phyloP scores from a whole-genome alignment of 2,329 filamentous ascomycete genomes.

The Trichoderma semiorbis region DNA sequence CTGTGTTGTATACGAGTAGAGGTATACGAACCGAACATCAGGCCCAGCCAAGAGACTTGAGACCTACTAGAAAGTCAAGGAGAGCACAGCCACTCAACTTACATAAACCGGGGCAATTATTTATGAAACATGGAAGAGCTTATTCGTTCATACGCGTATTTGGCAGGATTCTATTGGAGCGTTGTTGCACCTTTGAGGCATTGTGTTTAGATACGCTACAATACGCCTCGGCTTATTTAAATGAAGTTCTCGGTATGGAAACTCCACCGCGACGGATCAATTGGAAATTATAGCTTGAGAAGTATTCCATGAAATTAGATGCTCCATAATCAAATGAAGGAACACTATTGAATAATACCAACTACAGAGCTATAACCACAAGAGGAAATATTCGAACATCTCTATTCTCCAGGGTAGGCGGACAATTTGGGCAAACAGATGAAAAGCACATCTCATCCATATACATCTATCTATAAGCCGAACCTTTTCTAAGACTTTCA shows the following conservation, averaged over 20 bases:
- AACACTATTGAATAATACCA: not conserved
- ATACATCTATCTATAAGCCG: not conserved
- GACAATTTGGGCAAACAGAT: not conserved
- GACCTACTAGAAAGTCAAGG: not conserved
- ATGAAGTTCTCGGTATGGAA: not conserved
- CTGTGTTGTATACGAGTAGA: not conserved
- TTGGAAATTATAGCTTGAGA: not conserved
- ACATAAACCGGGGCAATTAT: not conserved
- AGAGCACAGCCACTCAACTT: not conserved
- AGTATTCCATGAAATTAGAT: not conserved
- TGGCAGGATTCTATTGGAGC: not conserved
- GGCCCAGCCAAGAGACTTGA: not conserved
- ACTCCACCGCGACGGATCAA: not conserved
- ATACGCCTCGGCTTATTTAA: accelerated
- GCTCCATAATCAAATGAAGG: too few relatives aligned
- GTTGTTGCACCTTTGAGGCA: not conserved
- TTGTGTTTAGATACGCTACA: not conserved
- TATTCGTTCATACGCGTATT: not conserved
- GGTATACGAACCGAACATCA: not conserved
- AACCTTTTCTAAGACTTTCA: not conserved
- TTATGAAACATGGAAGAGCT: not conserved
- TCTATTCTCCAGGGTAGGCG: not conserved
- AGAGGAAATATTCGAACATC: not conserved
- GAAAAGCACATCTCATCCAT: not conserved
- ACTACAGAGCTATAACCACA: not conserved